These are phyloP conservation scores for Dioscorea dumetorum DNA, from an alignment of 106 monocot species.

Conservation along the genomic window DNA sequence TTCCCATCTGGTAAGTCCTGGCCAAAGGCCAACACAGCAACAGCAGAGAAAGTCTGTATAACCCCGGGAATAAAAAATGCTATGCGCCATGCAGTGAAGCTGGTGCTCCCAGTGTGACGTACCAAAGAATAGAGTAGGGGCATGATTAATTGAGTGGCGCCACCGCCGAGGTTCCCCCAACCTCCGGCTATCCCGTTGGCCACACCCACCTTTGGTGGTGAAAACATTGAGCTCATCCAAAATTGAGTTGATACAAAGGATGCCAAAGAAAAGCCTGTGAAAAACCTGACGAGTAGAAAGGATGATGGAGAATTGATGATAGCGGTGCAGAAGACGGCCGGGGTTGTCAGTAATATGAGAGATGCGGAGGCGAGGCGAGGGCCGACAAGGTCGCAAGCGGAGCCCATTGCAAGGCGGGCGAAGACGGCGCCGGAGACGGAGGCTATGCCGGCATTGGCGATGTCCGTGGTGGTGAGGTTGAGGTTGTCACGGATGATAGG, in stretches of 20 bases:
- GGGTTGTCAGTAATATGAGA: constrained; percentile 57
- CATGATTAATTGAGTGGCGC: constrained; percentile 93
- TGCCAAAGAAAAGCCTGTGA: constrained; percentile 92
- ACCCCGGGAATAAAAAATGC: constrained; percentile 91
- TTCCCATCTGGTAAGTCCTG: constrained; percentile 81
- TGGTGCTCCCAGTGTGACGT: constrained; percentile 39
- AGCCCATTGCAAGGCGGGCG: constrained; percentile 84
- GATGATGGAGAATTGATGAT: constrained; percentile 36
- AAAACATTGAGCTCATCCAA: constrained; percentile 99
- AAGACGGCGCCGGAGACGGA: constrained; percentile 90
- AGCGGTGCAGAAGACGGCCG: constrained; percentile 71
- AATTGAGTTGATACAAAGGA: constrained; percentile 86
- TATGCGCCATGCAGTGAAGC: constrained; percentile 79
- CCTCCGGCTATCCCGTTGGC: constrained; percentile 86
- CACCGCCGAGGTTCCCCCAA: constrained; percentile 98
- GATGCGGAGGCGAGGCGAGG: constrained; percentile 76
- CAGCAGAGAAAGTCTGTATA: constrained; percentile 52
- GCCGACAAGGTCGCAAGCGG: constrained; percentile 87
- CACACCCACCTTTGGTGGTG: constrained; percentile 52
- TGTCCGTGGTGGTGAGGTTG: constrained; percentile 69
- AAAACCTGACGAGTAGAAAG: constrained; percentile 76
- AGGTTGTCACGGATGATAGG: constrained; percentile 96
- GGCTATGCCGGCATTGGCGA: constrained; percentile 85
- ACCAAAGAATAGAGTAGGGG: constrained; percentile 68
- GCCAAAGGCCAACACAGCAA: constrained; percentile 54